Evolutionary conservation across 805 yeast species (phyloP), one percentile per base, ranked within the genome.

Genomic region (Brettanomyces sp.): DNA sequence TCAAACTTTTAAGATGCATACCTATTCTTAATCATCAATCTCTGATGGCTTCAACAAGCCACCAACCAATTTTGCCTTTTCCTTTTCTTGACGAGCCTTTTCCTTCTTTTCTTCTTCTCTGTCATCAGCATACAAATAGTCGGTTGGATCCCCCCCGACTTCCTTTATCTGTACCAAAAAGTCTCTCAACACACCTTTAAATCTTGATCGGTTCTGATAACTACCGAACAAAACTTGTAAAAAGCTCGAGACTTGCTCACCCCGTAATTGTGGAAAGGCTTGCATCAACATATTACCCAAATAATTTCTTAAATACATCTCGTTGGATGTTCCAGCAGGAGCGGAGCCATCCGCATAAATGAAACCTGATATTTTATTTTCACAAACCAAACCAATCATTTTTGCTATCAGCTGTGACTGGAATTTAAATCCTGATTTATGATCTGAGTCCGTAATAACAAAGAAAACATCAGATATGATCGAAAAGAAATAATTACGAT

Each of bases 111-210:
- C 95, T 43, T 71, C 70, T 64, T 88, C 95, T 60, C 81, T 85
- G 60, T 91, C 99, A 59, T 93, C 98, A 9, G 95, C 95, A 66
- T 82, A 91, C 62, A 91, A 72, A 63, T 93, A 93, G 63, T 90
- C 97, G 22, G 96, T 88, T 47, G 95, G 81, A 63, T 87, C 95
- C 30, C 98, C 98, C 49, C 98, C 99, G 59, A 77, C 79, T 67
- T 91, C 95, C 67, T 89, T 90, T 64, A 91, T 86, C 70, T 93
- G 98, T 39, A 93, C 95, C 63, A 93, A 75, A 77, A 93, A 93
- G 67, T 93, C 99, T 66, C 98, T 82, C 56, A 93, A 72, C 9
- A 85, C 82, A 44, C 87, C 87, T 65, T 80, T 82, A 71, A 93
- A 93, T 60, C 79, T 84, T 51, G 65, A 62, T 49, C 80, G 81